Evolutionary conservation across 768 basidiomycete species (phyloP), one percentile per base, ranked within the genome.

Genomic region (Tylopilus cervinicoccineus): DNA sequence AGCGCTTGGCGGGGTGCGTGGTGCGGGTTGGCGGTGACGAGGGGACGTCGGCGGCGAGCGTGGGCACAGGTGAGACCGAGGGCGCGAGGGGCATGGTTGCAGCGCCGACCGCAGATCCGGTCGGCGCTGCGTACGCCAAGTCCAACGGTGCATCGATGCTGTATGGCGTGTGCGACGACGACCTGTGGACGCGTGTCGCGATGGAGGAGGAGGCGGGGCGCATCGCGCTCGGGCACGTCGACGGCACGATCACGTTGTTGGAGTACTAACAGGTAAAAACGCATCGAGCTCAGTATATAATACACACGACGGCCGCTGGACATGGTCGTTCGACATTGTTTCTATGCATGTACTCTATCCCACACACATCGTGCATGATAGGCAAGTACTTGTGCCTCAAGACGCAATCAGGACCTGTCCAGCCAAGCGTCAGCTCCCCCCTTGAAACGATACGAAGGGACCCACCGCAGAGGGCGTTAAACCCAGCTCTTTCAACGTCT

Each of bases 381-480:
- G n/a, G n/a, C n/a, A n/a, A n/a, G n/a, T n/a, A n/a, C 14, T n/a
- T 1, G 36, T 40, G 7, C 7, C 19, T 60, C 56, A 61, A 4
- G 59, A 74, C 20, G 80, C 81, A 48, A 81, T 78, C 53, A 83
- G 72, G 14, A 81, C 79, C 81, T 83, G 22, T 5, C 29, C 38
- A 32, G 12, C 38, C 47, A 27, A 16, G 5, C 33, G 33, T 60
- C 47, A 58, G 34, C 19, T 7, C 12, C 0, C 36, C 34, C 8
- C 5, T n/a, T 24, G 4, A 3, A 9, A 9, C 19, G 4, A 28
- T n/a, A 16, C 14, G 20, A 17, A 2, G 10, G 5, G 37, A 31
- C 52, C 0, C 16, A 40, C 93, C 43, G 93, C 93, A 45, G 91
- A 93, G 2, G 93, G 93, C 17, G 92, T 93, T 52, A 97, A 71